Percentiles rank a stretch among this genome's conserved stretches.
phyloP scores from a whole-genome alignment of 306 rosid genomes.

The Vachellia pachyceras region DNA sequence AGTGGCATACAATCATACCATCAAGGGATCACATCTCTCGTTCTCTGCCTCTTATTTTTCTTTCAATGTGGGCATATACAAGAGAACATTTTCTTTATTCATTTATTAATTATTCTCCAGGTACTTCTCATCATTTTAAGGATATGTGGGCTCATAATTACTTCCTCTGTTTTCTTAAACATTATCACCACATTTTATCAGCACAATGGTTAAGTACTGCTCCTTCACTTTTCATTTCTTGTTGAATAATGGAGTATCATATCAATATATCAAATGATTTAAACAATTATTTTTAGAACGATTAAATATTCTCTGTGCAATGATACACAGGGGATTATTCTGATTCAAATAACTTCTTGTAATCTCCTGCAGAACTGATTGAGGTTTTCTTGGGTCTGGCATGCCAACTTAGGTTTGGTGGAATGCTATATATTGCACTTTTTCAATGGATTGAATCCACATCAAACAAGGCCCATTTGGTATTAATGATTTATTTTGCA shows the following conservation, averaged over 20 bases:
- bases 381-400: neutral
- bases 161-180: slow-evolving; percentile 28
- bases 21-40: slow-evolving; percentile 40
- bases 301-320: neutral
- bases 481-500: neutral
- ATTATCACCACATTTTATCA: neutral
- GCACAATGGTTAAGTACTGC: neutral
- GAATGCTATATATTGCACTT: neutral
- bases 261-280: neutral
- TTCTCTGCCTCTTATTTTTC: slow-evolving; percentile 45
- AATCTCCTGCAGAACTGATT: neutral
- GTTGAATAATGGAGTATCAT: neutral
- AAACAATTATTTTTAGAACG: neutral
- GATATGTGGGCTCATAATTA: slow-evolving; percentile 53
- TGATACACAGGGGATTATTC: neutral
- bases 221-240: neutral
- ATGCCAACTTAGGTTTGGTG: neutral
- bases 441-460: neutral
- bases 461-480: neutral
- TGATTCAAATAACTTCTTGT: neutral
- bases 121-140: slow-evolving; percentile 36
- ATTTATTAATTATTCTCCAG: slow-evolving; percentile 46
- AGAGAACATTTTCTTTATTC: slow-evolving; percentile 32
- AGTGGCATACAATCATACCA: slow-evolving; percentile 36
- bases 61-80: slow-evolving; percentile 38